phyloP scores from a whole-genome alignment of 192 early-diverging fungal species.

The Podochytrium sp. region DNA sequence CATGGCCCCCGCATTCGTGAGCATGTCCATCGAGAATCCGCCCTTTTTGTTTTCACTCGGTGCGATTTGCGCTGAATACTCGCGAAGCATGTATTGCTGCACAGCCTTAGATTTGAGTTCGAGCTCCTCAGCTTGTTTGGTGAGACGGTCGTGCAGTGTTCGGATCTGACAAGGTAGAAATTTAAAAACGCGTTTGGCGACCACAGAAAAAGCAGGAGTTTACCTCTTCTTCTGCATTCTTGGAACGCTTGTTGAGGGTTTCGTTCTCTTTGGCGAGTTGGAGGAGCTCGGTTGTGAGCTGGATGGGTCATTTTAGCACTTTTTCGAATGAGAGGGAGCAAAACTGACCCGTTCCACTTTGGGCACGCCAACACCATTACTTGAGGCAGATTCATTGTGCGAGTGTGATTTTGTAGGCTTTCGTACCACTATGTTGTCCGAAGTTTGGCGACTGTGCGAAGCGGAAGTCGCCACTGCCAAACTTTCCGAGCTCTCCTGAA shows the following conservation, averaged over 20 bases:
- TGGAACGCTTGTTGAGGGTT: slow-evolving; percentile 45
- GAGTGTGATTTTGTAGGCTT: not conserved
- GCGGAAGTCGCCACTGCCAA: not conserved
- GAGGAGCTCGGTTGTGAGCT: slow-evolving; percentile 48
- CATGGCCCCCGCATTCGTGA: slow-evolving; percentile 51
- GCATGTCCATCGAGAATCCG: slow-evolving; percentile 48
- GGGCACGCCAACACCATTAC: slow-evolving; percentile 26
- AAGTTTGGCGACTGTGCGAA: slow-evolving; percentile 12
- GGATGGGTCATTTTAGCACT: not conserved
- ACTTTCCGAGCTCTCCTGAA: not conserved
- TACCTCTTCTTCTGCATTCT: slow-evolving; percentile 55
- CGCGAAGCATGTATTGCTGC: slow-evolving; percentile 55
- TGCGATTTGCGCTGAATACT: slow-evolving; percentile 47
- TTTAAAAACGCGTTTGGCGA: not conserved
- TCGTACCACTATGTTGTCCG: not conserved
- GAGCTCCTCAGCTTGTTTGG: slow-evolving; percentile 46
- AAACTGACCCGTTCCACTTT: slow-evolving; percentile 44
- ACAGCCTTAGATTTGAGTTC: slow-evolving; percentile 57
- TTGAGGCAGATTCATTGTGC: not conserved
- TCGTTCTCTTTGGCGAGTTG: slow-evolving; percentile 57
- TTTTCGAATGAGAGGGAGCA: not conserved
- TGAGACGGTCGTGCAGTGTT: slow-evolving; percentile 36
- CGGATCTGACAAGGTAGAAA: slow-evolving; percentile 37
- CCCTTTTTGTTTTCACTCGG: slow-evolving; percentile 48
- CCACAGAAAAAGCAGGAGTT: not conserved